These are phyloP conservation scores for Teunomyces barrocoloradensis DNA, from an alignment of 805 yeast genomes.

Conservation along the genomic window DNA sequence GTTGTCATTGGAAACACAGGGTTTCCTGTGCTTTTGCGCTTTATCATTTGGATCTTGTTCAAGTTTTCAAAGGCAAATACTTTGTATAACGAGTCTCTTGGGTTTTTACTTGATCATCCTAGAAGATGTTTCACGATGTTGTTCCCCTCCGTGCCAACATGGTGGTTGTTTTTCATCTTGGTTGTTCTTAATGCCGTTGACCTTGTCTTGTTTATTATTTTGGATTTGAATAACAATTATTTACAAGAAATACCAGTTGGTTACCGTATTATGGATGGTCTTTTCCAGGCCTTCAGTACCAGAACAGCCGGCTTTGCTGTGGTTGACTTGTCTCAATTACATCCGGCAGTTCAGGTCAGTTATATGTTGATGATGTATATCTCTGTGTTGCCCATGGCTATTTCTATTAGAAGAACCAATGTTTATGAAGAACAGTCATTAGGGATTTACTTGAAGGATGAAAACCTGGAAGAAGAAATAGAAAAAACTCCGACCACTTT, in stretches of 20 bases:
- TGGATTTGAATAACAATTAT: slow-evolving; percentile 57
- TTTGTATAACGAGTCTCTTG: slow-evolving; percentile 67
- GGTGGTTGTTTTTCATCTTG: slow-evolving; percentile 85
- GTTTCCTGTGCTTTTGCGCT: slow-evolving; percentile 80
- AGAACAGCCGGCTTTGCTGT: slow-evolving; percentile 92
- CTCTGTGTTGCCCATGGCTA: slow-evolving; percentile 93
- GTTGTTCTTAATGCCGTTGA: slow-evolving; percentile 73
- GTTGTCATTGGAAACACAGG: slow-evolving; percentile 94
- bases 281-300: slow-evolving; percentile 87
- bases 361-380: slow-evolving; percentile 98
- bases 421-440: slow-evolving; percentile 96
- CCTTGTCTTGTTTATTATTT: slow-evolving; percentile 71
- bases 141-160: slow-evolving; percentile 90
- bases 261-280: slow-evolving; percentile 71
- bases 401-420: slow-evolving; percentile 92
- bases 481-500: slow-evolving; percentile 55
- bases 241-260: slow-evolving; percentile 61
- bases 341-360: slow-evolving; percentile 90
- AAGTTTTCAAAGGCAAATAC: slow-evolving; percentile 67
- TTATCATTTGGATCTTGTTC: slow-evolving; percentile 76
- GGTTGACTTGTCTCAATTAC: slow-evolving; percentile 64
- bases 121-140: slow-evolving; percentile 92
- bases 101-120: slow-evolving; percentile 90
- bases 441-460: slow-evolving; percentile 69
- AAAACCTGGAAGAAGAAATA: slow-evolving; percentile 23